These are phyloP conservation scores for Pseudonitzschia multiseries DNA, from an alignment of 108 stramenopile species.

Conservation along the genomic window DNA sequence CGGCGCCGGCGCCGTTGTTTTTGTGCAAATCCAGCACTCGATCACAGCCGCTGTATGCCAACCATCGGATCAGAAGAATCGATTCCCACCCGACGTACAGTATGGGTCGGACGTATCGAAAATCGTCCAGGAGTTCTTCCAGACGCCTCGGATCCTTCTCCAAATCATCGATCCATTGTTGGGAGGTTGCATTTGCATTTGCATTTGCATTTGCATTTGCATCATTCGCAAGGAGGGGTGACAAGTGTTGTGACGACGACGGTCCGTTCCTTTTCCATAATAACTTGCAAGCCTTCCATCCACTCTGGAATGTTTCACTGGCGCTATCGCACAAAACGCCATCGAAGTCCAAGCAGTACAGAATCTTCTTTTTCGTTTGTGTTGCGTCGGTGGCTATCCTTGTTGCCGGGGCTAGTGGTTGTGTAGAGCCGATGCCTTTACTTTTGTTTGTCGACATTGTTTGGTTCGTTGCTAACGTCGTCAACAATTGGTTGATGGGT, in stretches of 20 bases:
- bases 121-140: constrained; percentile 19
- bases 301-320: constrained; percentile 20
- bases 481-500: too few species aligned
- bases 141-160: constrained; percentile 1
- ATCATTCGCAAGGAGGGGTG: background rate
- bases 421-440: too few species aligned
- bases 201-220: too few species aligned
- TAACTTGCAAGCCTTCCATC: constrained; percentile 18
- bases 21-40: background rate
- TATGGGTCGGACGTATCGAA: constrained; percentile 29
- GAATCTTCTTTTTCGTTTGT: background rate
- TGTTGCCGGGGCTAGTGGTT: too few species aligned
- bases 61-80: constrained; percentile 20
- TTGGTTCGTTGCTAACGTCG: too few species aligned
- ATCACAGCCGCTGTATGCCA: background rate
- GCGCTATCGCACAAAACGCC: constrained; percentile 35
- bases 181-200: too few species aligned
- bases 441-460: too few species aligned
- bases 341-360: constrained; percentile 38
- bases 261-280: background rate
- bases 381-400: background rate
- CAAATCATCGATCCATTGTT: constrained; percentile 12
- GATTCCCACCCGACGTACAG: constrained; percentile 39
- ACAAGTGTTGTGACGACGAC: background rate
- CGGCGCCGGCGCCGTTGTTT: background rate